Conservation (phyloP, 2,329 filamentous ascomycete species). For the Fusarium guadeloupense region DNA sequence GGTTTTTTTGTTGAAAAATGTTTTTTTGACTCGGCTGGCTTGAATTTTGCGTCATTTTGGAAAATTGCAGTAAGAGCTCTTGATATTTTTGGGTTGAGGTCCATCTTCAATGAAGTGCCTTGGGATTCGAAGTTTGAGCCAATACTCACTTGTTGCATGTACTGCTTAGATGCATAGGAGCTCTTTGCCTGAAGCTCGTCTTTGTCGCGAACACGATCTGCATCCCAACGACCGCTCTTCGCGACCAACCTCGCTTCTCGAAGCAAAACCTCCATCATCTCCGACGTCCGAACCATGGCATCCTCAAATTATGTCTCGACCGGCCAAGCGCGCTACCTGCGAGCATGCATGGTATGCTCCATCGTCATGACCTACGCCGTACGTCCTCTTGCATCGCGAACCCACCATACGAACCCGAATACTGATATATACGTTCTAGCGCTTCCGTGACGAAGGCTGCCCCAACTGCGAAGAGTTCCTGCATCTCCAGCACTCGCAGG, state of each 20-base stretch:
- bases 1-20: slow-evolving; percentile 45
- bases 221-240: slow-evolving; percentile 6
- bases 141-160: slow-evolving; percentile 29
- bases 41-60: slow-evolving; percentile 37
- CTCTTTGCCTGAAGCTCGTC: slow-evolving; percentile 2
- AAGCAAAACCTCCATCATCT: neutral
- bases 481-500: slow-evolving; percentile 78
- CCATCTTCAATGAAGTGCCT: slow-evolving; percentile 12
- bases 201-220: slow-evolving; percentile 14
- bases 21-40: slow-evolving; percentile 36
- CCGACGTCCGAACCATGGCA: slow-evolving; percentile 46
- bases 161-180: slow-evolving; percentile 33
- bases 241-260: neutral
- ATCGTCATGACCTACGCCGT: slow-evolving; percentile 86
- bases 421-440: slow-evolving; percentile 57
- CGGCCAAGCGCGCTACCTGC: slow-evolving; percentile 82
- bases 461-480: slow-evolving; percentile 97
- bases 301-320: slow-evolving; percentile 73
- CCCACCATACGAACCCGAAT: neutral
- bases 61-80: neutral
- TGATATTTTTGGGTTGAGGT: neutral
- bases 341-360: slow-evolving; percentile 98
- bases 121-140: slow-evolving; percentile 9
- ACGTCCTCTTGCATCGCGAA: slow-evolving; percentile 44
- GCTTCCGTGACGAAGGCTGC: slow-evolving; percentile 87